Evolutionary conservation across 257 asterid species (phyloP), one percentile per base, ranked within the genome.

Genomic region (Osmanthus fragrans): DNA sequence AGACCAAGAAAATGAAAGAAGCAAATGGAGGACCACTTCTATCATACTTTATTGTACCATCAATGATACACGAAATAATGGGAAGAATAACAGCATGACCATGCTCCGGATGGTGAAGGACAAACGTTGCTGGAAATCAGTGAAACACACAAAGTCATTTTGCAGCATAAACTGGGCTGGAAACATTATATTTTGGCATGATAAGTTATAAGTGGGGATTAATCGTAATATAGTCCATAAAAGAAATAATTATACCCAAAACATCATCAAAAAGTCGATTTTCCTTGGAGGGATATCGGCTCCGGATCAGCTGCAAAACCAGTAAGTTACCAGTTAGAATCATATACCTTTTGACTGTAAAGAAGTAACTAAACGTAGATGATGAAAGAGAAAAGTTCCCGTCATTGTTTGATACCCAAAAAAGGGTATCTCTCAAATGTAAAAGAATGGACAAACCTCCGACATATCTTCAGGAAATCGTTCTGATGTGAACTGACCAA

Each of bases 61-160:
- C 97, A 11, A 96, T 89, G 74, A 96, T 88, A 83, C 98, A 92
- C 30, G 98, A 96, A 79, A 96, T 96, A 80, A 96, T 91, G 54
- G 99, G 99, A 82, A 89, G 99, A 83, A 95, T 89, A 77, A 95
- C 97, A 79, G 97, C 82, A 82, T 93, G 97, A 30, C 99, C 99
- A 87, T 95, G 98, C 89, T 95, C 99, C 18, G 99, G 99, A 86
- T 95, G 99, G 85, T 95, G 98, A 86, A 95, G 97, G 77, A 96
- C 92, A 66, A 96, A 96, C 33, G 93, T 93, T 73, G 99, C 98
- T 96, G 98, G 82, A 88, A 85, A 76, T 71, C 78, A 79, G 69
- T 9, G 18, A 63, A 78, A 78, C 74, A 51, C 56, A 76, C 63
- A 0, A 69, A 70, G 83, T 82, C 84, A 82, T 25, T 39, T 36